Conservation (phyloP, 768 basidiomycete genomes). For the Zangia roseola region DNA sequence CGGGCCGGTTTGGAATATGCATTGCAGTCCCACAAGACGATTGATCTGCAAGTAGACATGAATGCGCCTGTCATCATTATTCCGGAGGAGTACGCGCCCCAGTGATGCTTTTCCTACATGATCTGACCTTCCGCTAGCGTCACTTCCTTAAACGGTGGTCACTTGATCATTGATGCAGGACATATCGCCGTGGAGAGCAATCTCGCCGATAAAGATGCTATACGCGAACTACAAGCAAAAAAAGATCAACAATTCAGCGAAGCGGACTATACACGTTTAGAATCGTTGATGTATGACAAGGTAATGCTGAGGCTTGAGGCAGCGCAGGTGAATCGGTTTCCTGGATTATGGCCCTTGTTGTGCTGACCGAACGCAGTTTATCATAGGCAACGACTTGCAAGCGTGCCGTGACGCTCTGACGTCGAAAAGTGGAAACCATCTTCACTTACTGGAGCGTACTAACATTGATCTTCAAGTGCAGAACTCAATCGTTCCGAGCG, state of each 20-base stretch:
- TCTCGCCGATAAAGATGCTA: conserved; percentile 78
- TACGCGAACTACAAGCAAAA: conserved; percentile 78
- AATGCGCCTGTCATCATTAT: conserved; percentile 97
- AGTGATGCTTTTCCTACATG: conserved; percentile 14
- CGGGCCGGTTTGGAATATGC: conserved; percentile 93
- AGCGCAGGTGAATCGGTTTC: conserved; percentile 67
- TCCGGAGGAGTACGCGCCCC: conserved; percentile 73
- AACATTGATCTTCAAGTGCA: conserved; percentile 88
- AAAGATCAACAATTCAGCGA: conserved; percentile 82
- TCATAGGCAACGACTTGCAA: conserved; percentile 82
- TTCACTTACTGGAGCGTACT: conserved; percentile 91
- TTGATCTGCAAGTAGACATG: conserved; percentile 95
- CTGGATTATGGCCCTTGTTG: neutral
- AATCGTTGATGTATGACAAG: conserved; percentile 95
- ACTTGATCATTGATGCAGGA: conserved; percentile 92
- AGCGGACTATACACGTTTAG: conserved; percentile 81
- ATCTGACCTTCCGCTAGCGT: conserved; percentile 49
- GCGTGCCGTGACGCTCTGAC: conserved; percentile 79
- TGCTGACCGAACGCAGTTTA: conserved; percentile 53
- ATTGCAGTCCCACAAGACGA: conserved; percentile 88
- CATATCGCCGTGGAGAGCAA: conserved; percentile 94
- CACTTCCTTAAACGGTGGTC: conserved; percentile 71
- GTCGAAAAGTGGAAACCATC: conserved; percentile 49
- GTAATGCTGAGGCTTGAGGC: conserved; percentile 78
- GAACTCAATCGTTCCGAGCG: conserved; percentile 88